Evolutionary conservation across 345 rosid species (phyloP).

Genomic region (Acer saccharum): DNA sequence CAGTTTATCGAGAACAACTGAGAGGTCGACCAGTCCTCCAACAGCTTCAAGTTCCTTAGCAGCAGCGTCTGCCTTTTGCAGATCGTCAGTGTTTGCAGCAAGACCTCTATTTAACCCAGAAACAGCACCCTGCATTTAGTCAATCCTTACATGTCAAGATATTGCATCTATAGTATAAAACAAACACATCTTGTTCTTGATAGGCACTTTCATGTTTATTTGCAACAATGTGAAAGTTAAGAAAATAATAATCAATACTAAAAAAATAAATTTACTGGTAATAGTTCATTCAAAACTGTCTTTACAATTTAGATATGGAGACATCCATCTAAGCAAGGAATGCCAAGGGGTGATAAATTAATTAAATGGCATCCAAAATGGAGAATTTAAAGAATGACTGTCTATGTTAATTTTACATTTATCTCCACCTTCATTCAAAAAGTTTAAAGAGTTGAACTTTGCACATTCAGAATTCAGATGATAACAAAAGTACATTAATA

Average conservation of each 20-base stretch:
- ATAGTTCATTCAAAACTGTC: not conserved
- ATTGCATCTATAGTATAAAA: not conserved
- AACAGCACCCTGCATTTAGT: slow-evolving; percentile 60
- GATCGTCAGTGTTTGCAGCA: slow-evolving; percentile 67
- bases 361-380: not conserved
- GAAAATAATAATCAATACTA: not conserved
- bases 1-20: slow-evolving; percentile 52
- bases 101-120: slow-evolving; percentile 92
- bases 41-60: slow-evolving; percentile 76
- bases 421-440: not conserved
- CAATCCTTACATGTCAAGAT: not conserved
- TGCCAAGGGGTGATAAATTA: not conserved
- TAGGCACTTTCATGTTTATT: not conserved
- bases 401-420: not conserved
- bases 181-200: not conserved
- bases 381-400: not conserved
- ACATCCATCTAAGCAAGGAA: not conserved
- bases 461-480: not conserved
- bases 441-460: not conserved
- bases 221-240: not conserved
- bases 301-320: not conserved
- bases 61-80: slow-evolving; percentile 63
- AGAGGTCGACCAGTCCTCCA: slow-evolving; percentile 69
- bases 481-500: not conserved
- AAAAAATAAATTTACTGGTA: not conserved